Evolutionary conservation across 2,329 filamentous ascomycete species (phyloP).

Genomic region (Fusarium globosum): DNA sequence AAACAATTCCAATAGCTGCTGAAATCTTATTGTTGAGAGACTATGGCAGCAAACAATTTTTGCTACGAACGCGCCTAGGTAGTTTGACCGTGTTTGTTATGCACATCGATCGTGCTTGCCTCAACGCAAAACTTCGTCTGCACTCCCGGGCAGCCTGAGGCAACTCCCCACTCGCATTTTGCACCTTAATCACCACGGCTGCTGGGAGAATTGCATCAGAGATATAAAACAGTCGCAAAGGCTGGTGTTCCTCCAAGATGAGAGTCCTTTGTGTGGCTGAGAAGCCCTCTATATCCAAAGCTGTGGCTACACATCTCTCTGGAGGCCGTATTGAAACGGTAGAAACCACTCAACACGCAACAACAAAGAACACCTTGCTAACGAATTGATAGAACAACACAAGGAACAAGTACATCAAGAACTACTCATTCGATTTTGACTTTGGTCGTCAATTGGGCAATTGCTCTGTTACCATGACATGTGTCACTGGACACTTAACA

Average conservation of each 20-base stretch:
- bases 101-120: conserved; percentile 29
- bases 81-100: conserved; percentile 17
- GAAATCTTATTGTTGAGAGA: not conserved
- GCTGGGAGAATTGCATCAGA: not conserved
- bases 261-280: conserved; percentile 67
- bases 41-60: conserved; percentile 27
- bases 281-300: conserved; percentile 94
- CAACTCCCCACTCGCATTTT: conserved; percentile 9
- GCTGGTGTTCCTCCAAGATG: conserved; percentile 49
- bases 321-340: conserved; percentile 80
- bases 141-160: conserved; percentile 17
- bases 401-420: conserved; percentile 84
- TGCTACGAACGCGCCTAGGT: conserved; percentile 6
- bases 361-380: conserved; percentile 24
- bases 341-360: conserved; percentile 47
- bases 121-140: conserved; percentile 12
- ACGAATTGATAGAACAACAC: conserved; percentile 69
- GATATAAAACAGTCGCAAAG: not conserved
- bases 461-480: conserved; percentile 92
- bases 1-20: not conserved
- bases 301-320: conserved; percentile 88
- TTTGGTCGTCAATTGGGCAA: conserved; percentile 84
- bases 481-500: conserved; percentile 88
- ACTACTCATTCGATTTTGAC: conserved; percentile 91
- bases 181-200: conserved; percentile 9